These are phyloP conservation scores for Alternaria triticimaculans DNA, from an alignment of 2,329 filamentous ascomycete genomes.

Conservation along the genomic window DNA sequence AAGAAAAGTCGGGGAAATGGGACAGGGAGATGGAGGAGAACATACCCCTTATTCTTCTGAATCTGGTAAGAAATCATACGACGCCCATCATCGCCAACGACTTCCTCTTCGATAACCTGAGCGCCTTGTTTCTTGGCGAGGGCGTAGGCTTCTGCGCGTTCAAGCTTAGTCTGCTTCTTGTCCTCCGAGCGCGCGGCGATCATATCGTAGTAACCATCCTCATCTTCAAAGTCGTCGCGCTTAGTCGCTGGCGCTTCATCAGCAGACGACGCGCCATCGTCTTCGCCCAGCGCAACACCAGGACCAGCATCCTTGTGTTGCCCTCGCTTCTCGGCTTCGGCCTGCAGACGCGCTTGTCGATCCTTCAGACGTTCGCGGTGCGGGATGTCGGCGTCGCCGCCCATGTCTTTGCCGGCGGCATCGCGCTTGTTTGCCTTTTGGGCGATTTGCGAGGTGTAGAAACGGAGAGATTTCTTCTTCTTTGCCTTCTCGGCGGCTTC, in stretches of 20 bases:
- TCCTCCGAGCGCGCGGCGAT: slow-evolving; percentile 70
- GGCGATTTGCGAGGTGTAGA: slow-evolving; percentile 97
- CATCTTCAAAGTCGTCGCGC: slow-evolving; percentile 54
- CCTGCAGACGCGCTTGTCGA: slow-evolving; percentile 82
- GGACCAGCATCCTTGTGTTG: slow-evolving; percentile 61
- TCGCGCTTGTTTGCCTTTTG: slow-evolving; percentile 91
- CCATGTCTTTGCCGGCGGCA: slow-evolving; percentile 73
- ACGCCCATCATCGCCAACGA: slow-evolving; percentile 82
- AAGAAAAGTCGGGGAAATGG: background rate
- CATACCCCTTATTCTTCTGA: slow-evolving; percentile 88
- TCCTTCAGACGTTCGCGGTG: slow-evolving; percentile 89
- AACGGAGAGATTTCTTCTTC: slow-evolving; percentile 90
- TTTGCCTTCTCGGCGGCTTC: slow-evolving; percentile 86
- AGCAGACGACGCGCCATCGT: slow-evolving; percentile 70
- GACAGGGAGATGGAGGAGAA: background rate
- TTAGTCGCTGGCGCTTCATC: slow-evolving; percentile 57
- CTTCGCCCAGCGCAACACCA: slow-evolving; percentile 70
- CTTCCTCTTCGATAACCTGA: slow-evolving; percentile 70
- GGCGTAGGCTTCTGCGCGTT: slow-evolving; percentile 64
- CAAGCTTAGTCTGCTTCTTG: slow-evolving; percentile 78
- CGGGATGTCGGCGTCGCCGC: slow-evolving; percentile 83
- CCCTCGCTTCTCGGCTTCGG: slow-evolving; percentile 85
- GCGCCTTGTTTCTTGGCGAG: slow-evolving; percentile 63
- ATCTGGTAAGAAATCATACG: slow-evolving; percentile 92
- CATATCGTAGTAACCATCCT: slow-evolving; percentile 88